Conservation (phyloP, 495 filamentous ascomycete genomes). For the Cercophora samala region DNA sequence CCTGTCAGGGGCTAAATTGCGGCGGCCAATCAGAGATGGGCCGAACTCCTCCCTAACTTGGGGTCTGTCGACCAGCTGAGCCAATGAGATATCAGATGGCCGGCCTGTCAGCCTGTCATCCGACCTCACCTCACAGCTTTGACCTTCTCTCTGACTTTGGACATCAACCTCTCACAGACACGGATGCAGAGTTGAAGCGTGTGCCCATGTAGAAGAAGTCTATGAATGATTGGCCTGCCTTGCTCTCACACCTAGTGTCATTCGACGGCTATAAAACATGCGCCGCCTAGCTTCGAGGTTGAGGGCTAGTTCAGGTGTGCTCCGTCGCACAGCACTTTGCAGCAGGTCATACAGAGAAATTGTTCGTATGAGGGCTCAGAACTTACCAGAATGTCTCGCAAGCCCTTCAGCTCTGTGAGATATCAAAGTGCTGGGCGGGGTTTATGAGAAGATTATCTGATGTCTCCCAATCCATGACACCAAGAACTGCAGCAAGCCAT, state of each 20-base stretch:
- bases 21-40: not conserved
- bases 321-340: not conserved
- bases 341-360: not conserved
- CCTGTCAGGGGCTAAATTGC: not conserved
- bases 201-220: not conserved
- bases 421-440: too few species aligned
- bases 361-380: not conserved
- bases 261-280: not conserved
- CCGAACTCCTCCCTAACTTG: not conserved
- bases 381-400: not conserved
- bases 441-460: too few species aligned
- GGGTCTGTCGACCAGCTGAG: not conserved
- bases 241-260: not conserved
- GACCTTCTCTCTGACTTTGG: not conserved
- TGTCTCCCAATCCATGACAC: not conserved
- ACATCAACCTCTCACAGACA: not conserved
- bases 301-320: not conserved
- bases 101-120: not conserved
- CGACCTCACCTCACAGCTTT: not conserved
- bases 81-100: not conserved
- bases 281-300: not conserved
- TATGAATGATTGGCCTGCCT: not conserved
- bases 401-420: not conserved
- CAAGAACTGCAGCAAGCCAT: not conserved
- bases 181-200: not conserved